Percentiles rank a stretch among this genome's conserved stretches.
Conservation (phyloP, 1,284 basidiomycete genomes). For the Volvariella volvacea region DNA sequence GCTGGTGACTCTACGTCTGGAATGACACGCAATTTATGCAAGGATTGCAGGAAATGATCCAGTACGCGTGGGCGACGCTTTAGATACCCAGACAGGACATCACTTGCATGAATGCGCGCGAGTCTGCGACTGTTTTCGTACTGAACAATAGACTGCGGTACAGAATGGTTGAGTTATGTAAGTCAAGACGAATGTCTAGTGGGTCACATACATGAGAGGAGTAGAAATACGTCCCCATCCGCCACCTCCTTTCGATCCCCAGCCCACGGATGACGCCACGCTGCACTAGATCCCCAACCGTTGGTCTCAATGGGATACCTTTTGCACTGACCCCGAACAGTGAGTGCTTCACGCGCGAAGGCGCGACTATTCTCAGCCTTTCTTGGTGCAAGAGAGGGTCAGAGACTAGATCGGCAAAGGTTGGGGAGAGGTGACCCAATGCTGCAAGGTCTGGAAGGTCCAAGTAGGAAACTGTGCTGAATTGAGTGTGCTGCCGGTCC, state of each 20-base stretch:
- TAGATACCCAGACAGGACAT: constrained; percentile 40
- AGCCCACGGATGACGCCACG: constrained; percentile 62
- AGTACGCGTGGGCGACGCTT: constrained; percentile 27
- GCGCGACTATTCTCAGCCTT: constrained; percentile 52
- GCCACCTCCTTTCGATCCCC: constrained; percentile 56
- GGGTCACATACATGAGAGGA: constrained; percentile 43
- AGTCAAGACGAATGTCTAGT: constrained; percentile 1
- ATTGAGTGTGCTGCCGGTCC: not conserved
- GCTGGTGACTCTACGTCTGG: constrained; percentile 45
- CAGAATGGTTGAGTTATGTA: constrained; percentile 6
- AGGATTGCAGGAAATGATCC: constrained; percentile 22
- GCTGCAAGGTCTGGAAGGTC: constrained; percentile 62
- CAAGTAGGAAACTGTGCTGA: constrained; percentile 52
- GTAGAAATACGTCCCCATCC: constrained; percentile 57
- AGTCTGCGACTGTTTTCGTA: constrained; percentile 49
- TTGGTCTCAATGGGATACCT: constrained; percentile 53
- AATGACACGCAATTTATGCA: constrained; percentile 40
- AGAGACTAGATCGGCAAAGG: constrained; percentile 39
- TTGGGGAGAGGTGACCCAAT: constrained; percentile 38
- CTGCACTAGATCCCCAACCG: constrained; percentile 56
- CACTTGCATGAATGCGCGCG: constrained; percentile 39
- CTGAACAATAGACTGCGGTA: constrained; percentile 46
- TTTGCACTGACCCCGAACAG: constrained; percentile 49
- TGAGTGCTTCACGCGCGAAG: constrained; percentile 59
- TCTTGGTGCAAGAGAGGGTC: constrained; percentile 58